Conservation (phyloP, 2,329 filamentous ascomycete genomes). For the Cryphonectria parasitica region DNA sequence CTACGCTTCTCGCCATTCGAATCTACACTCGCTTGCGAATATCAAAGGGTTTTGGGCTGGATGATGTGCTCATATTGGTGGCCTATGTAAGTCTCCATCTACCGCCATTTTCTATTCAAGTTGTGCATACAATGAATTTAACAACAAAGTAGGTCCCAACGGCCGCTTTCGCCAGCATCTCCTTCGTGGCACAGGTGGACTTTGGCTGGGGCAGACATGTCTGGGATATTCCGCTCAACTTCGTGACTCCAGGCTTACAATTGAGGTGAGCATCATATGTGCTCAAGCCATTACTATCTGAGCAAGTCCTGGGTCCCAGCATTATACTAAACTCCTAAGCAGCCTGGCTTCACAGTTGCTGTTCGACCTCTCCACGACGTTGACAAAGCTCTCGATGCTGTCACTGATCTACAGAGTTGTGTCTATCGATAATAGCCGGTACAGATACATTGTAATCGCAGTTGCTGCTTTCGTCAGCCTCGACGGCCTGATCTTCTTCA, state of each 20-base stretch:
- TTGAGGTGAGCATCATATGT: conserved; percentile 33
- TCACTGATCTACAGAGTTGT: conserved; percentile 44
- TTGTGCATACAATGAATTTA: neutral
- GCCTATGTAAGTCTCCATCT: conserved; percentile 38
- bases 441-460: conserved; percentile 37
- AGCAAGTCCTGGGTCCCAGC: neutral
- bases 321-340: neutral
- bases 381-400: conserved; percentile 48
- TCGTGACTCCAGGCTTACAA: conserved; percentile 34
- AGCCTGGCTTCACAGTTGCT: conserved; percentile 42
- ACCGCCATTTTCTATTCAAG: neutral
- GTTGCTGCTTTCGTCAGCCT: conserved; percentile 39
- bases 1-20: conserved; percentile 39
- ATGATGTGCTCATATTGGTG: conserved; percentile 43
- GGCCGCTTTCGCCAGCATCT: conserved; percentile 38
- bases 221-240: conserved; percentile 38
- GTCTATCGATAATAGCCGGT: conserved; percentile 37
- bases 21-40: conserved; percentile 42
- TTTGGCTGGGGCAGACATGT: conserved; percentile 41
- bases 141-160: conserved; percentile 36
- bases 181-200: conserved; percentile 35
- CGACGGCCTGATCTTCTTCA: conserved; percentile 41
- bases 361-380: conserved; percentile 43
- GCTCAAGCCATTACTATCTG: neutral
- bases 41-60: conserved; percentile 41